Base-by-base conservation (phyloP, 305 asterid species). In the Ilex paraguariensis region DNA sequence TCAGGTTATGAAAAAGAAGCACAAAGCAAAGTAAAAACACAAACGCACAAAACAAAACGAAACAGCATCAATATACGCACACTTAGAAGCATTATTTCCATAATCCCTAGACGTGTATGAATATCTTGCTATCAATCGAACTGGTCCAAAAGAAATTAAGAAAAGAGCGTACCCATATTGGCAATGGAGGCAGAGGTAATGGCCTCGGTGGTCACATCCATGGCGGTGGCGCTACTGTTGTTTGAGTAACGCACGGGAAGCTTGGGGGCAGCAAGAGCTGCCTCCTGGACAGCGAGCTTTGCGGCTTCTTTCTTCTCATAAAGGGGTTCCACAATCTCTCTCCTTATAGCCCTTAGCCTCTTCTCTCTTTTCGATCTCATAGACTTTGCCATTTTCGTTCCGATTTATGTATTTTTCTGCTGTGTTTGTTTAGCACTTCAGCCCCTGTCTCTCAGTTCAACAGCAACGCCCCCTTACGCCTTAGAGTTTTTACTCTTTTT, bases 261-360 rank as follows among this genome's bases (percentile, higher is more conserved):
- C 72, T 90, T 92, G 33, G 97, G 96, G 54, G 97, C 97, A 76
- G 86, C 90, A 52, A 92, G 87, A 44, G 98, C 96, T 17, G 96
- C 95, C 61, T 87, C 95, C 70, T 73, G 87, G 49, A 74, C 93
- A 50, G 95, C 91, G n/a, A 81, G 75, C 78, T 92, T 92, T 30
- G 94, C 94, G n/a, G 78, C 96, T 7, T 84, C 98, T 70, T 92
- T 92, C 76, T 87, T 74, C 53, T 84, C 87, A 75, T 84, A 82
- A 60, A 86, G 58, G 8, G 96, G 97, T 64, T 85, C 90, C 14
- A 90, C 95, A 6, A 90, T 72, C 64, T 92, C 96, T 73, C 98
- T 82, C 80, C 91, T 85, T 45, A 87, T 86, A 4, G 98, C 88
- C 62, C 90, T 80, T 63, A 92, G 73, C 82, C 98, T 76, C 85